phyloP scores from a whole-genome alignment of 2,329 filamentous ascomycete species.

The Cladophialophora psammophila region DNA sequence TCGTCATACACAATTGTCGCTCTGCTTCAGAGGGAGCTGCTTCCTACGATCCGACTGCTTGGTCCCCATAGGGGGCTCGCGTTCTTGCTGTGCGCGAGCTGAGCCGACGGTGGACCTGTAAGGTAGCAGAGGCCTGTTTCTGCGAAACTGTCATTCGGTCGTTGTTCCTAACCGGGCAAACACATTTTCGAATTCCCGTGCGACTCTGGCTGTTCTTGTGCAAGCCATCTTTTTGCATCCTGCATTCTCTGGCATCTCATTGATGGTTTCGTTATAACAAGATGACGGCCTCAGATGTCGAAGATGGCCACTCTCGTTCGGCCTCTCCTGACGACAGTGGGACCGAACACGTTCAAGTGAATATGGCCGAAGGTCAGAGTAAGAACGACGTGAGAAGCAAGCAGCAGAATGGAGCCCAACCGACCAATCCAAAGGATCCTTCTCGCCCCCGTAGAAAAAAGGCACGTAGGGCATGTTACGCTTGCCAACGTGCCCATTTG shows the following conservation, averaged over 20 bases:
- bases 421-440: constrained; percentile 79
- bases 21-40: constrained; percentile 10
- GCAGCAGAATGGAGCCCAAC: constrained; percentile 63
- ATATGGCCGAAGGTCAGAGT: constrained; percentile 47
- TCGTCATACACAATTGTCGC: constrained; percentile 18
- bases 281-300: constrained; percentile 46
- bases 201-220: constrained; percentile 32
- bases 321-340: constrained; percentile 49
- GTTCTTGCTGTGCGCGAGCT: constrained; percentile 10
- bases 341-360: constrained; percentile 48
- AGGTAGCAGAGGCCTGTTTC: constrained; percentile 15
- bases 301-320: constrained; percentile 47
- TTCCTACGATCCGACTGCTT: constrained; percentile 18
- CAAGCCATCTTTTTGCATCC: constrained; percentile 25
- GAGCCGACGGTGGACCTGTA: constrained; percentile 20
- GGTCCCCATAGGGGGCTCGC: constrained; percentile 20
- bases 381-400: constrained; percentile 54
- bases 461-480: constrained; percentile 92
- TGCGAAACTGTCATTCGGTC: constrained; percentile 21
- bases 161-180: constrained; percentile 20
- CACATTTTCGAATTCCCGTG: constrained; percentile 23
- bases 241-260: constrained; percentile 30
- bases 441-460: constrained; percentile 91
- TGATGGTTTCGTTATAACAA: constrained; percentile 42
- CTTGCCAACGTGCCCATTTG: constrained; percentile 94